Evolutionary conservation across 495 filamentous ascomycete genomes (phyloP).

Genomic region (Mytilinidion resinicola): DNA sequence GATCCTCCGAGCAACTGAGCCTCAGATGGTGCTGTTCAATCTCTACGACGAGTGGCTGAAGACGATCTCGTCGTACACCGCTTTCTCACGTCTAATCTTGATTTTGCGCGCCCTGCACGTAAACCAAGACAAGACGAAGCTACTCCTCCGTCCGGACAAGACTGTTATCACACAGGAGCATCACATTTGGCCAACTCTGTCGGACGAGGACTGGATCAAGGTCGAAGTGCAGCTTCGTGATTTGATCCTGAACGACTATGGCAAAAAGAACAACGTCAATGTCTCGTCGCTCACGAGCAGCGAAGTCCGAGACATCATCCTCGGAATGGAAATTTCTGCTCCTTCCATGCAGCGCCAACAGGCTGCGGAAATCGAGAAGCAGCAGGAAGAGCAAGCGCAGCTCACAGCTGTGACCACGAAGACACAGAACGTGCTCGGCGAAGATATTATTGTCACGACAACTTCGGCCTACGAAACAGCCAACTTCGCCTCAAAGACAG

Average conservation of each 20-base stretch:
- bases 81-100: slow-evolving; percentile 91
- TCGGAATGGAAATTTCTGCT: slow-evolving; percentile 99
- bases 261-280: slow-evolving; percentile 99
- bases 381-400: slow-evolving; percentile 93
- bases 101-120: slow-evolving; percentile 96
- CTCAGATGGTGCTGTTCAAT: slow-evolving; percentile 99
- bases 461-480: slow-evolving; percentile 96
- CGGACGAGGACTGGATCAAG: slow-evolving; percentile 98
- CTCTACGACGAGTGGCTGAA: slow-evolving; percentile 99
- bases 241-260: slow-evolving; percentile 95
- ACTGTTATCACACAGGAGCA: slow-evolving; percentile 97
- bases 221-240: slow-evolving; percentile 94
- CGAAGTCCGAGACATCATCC: slow-evolving; percentile 96
- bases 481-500: slow-evolving; percentile 96
- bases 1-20: slow-evolving; percentile 96
- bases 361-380: slow-evolving; percentile 98
- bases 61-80: slow-evolving; percentile 96
- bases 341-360: slow-evolving; percentile 98
- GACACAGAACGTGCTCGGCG: slow-evolving; percentile 94
- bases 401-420: slow-evolving; percentile 97
- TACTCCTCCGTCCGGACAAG: slow-evolving; percentile 95
- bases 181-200: slow-evolving; percentile 94
- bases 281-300: slow-evolving; percentile 91
- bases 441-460: slow-evolving; percentile 97
- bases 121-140: slow-evolving; percentile 97